Base-by-base conservation (phyloP, 257 asterid species). In the Plantago major region DNA sequence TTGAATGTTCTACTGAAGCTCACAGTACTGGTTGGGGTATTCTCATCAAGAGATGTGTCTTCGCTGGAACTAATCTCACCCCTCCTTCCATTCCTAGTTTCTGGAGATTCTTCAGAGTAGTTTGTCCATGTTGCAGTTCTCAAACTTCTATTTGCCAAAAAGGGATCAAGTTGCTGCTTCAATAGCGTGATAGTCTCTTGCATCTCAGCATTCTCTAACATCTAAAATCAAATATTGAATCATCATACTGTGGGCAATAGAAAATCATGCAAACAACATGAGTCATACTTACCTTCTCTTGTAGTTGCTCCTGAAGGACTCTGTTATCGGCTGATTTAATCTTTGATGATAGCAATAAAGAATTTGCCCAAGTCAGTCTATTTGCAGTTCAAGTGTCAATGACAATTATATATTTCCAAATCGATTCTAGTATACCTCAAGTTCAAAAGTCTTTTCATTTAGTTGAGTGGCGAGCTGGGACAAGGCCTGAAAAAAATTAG, bases 271-370 rank as follows among this genome's bases (percentile, higher is more conserved):
- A 13, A 56, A 55, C 14, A 72, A 51, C 9, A 14, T 22, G 57
- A 59, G 47, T 14, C 58, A 55, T 52, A 49, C 53, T 70, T 76
- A 88, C 96, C 96, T 84, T 88, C 49, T 63, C 69, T 67, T 76
- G 78, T 51, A 88, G 82, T 74, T 88, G 94, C 74, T 88, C 96
- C 76, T 88, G 96, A 64, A 88, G 94, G 66, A 88, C 82, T 76
- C 96, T 81, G 84, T 88, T 83, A 69, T 85, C 95, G 42, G 94
- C 96, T 72, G 96, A 81, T 83, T 81, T 88, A 63, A 85, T 85
- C 92, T 88, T 62, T 66, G 15, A 18, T 62, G 58, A 60, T 65
- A 61, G 61, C 63, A 7, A 57, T 42, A 63, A 65, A 16, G 55
- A 72, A 46, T 19, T 66, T 40, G 46, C 17, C 48, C 54, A 26